These are phyloP conservation scores for Sordaria brevicollis DNA, from an alignment of 495 filamentous ascomycete species.

Conservation along the genomic window DNA sequence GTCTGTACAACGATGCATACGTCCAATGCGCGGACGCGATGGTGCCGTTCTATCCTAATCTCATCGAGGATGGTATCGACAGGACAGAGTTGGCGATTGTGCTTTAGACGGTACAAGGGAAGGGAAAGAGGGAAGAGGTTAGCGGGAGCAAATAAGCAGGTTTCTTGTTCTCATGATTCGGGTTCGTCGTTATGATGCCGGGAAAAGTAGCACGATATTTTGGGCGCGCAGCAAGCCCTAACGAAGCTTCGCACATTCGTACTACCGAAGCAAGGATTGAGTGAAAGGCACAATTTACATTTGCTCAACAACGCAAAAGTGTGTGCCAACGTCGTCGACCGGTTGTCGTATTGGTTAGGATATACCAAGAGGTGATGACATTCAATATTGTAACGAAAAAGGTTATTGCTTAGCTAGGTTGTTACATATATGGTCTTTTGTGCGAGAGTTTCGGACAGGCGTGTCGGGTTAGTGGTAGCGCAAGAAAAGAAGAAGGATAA, in stretches of 20 bases:
- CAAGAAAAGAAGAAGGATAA: not conserved
- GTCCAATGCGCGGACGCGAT: slow-evolving; percentile 88
- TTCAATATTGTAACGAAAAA: not conserved
- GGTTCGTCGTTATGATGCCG: not conserved
- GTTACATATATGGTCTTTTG: not conserved
- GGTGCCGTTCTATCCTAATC: slow-evolving; percentile 85
- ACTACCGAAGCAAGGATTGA: not conserved
- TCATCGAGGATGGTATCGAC: slow-evolving; percentile 65
- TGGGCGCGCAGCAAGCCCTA: not conserved
- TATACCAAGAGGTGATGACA: not conserved
- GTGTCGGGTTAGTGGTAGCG: not conserved
- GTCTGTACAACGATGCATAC: slow-evolving; percentile 95
- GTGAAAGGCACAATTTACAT: not conserved
- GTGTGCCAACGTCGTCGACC: not conserved
- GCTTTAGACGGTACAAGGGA: slow-evolving; percentile 39
- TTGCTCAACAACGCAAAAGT: not conserved
- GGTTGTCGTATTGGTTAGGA: not conserved
- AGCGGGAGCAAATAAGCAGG: not conserved
- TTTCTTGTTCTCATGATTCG: not conserved
- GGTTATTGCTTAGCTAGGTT: not conserved
- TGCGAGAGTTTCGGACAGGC: not conserved
- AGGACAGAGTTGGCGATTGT: slow-evolving; percentile 76
- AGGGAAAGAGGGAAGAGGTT: not conserved
- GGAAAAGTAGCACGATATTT: not conserved
- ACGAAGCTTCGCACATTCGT: not conserved